Base-by-base conservation (phyloP, 2,329 filamentous ascomycete species). In the Ophiostoma ips region DNA sequence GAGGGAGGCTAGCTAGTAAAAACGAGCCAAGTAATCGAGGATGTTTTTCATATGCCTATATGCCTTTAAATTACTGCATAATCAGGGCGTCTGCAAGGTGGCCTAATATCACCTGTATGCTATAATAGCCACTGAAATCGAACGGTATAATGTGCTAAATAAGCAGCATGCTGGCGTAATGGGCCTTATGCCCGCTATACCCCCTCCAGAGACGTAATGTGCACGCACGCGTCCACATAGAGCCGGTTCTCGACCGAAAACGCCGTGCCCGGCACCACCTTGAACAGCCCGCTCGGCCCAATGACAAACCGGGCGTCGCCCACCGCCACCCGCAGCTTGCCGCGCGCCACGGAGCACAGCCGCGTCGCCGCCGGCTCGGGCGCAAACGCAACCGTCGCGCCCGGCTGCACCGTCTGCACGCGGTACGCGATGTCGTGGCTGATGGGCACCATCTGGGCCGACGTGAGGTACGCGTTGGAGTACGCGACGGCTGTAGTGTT, bases 261-360 rank as follows among this genome's bases (percentile, higher is more conserved):
- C 1, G 50, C 49, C 47, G 59, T 60, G 0, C 68, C 67, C 0
- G 68, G 63, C 19, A 58, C 61, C 35, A 75, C 61, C 46, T 64
- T 61, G 53, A 75, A 70, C 56, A 69, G 61, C 24, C 72, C 69
- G 48, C 69, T 64, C 1, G 64, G 61, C 0, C 72, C 72, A 3
- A 74, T 57, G 0, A 58, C 54, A 37, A 73, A 68, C 5, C 62
- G 58, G n/a, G 63, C 55, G 3, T 60, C 61, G 2, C 57, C 64
- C 6, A 62, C 50, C 1, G 31, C 41, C 15, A 65, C 57, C 4
- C 46, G 53, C 38, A 62, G 50, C 56, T 66, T 66, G 9, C 64
- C 64, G 7, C 55, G 48, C 0, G 60, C 58, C 4, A 66, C 31
- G 3, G 56, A 59, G 51, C 60, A 62, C 6, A 62, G 54, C 2